Percentiles rank a stretch among this genome's conserved stretches.
Evolutionary conservation across 352 stramenopile species (phyloP).

Genomic region (Labyrinthula sp.): DNA sequence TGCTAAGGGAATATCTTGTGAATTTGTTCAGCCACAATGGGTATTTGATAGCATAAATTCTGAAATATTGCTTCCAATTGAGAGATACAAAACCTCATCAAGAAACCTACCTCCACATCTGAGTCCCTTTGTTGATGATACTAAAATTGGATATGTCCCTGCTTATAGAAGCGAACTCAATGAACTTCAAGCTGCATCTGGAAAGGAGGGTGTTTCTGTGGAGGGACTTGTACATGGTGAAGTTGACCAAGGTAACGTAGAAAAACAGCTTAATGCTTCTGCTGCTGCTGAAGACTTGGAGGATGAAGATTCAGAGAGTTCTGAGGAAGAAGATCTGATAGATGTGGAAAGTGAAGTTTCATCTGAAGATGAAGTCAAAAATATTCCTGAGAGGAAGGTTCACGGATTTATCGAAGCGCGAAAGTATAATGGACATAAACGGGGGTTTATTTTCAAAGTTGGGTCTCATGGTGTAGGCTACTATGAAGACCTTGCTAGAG

Average conservation of each 20-base stretch:
- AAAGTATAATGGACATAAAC: slow-evolving; percentile 5
- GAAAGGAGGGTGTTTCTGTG: slow-evolving; percentile 30
- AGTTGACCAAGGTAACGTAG: slow-evolving; percentile 19
- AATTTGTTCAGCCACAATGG: slow-evolving; percentile 98
- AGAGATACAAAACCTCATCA: slow-evolving; percentile 68
- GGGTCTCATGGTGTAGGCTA: slow-evolving; percentile 10
- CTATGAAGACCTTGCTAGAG: slow-evolving; percentile 9
- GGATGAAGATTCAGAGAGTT: slow-evolving; percentile 44
- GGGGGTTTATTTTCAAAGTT: slow-evolving; percentile 18
- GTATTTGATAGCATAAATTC: slow-evolving; percentile 94
- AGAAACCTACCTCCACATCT: slow-evolving; percentile 66
- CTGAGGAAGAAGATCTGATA: slow-evolving; percentile 39
- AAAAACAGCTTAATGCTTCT: slow-evolving; percentile 15
- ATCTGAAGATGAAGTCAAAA: slow-evolving; percentile 37
- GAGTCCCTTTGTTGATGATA: slow-evolving; percentile 89
- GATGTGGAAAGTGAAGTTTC: slow-evolving; percentile 34
- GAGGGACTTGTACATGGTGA: slow-evolving; percentile 31
- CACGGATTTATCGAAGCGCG: slow-evolving; percentile 4
- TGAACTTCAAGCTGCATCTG: slow-evolving; percentile 41
- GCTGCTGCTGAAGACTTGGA: slow-evolving; percentile 40
- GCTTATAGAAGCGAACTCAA: slow-evolving; percentile 80
- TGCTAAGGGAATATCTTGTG: slow-evolving; percentile 36
- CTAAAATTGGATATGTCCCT: slow-evolving; percentile 81
- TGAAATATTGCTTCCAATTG: slow-evolving; percentile 66
- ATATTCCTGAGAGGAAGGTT: slow-evolving; percentile 40